These are phyloP conservation scores for Acanthamoeba quina DNA, from an alignment of 208 protist species.

Conservation along the genomic window DNA sequence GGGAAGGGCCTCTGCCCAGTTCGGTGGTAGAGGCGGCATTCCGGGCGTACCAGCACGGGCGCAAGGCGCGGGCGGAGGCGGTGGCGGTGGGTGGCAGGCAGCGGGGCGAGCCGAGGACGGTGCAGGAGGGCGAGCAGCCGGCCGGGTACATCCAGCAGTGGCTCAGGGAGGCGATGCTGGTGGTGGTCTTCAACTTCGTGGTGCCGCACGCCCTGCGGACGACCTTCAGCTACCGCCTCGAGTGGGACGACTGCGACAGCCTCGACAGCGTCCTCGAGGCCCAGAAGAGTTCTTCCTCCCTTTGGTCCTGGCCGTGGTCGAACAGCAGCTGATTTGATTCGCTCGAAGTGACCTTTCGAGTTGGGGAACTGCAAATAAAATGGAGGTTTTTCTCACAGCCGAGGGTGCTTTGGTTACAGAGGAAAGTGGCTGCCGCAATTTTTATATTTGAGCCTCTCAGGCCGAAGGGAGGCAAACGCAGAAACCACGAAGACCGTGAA, in stretches of 20 bases:
- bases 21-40: not conserved
- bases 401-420: too few relatives aligned
- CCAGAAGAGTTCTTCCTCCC: too few relatives aligned
- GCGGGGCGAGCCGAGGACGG: not conserved
- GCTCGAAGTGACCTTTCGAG: too few relatives aligned
- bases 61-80: conserved; percentile 14
- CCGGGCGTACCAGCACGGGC: not conserved
- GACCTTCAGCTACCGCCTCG: not conserved
- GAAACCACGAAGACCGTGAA: too few relatives aligned
- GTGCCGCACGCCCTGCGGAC: not conserved
- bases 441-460: too few relatives aligned
- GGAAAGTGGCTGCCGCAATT: too few relatives aligned
- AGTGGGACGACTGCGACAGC: conserved; percentile 1
- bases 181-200: not conserved
- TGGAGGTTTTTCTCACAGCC: too few relatives aligned
- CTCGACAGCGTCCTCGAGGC: too few relatives aligned
- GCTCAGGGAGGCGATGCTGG: not conserved
- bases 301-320: too few relatives aligned
- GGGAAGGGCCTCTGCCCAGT: not conserved
- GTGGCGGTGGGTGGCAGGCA: not conserved
- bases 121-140: not conserved
- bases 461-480: too few relatives aligned
- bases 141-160: not conserved
- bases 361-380: too few relatives aligned
- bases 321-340: too few relatives aligned